Evolutionary conservation across 352 stramenopile genomes (phyloP).

Genomic region (Plasmopara viticola): DNA sequence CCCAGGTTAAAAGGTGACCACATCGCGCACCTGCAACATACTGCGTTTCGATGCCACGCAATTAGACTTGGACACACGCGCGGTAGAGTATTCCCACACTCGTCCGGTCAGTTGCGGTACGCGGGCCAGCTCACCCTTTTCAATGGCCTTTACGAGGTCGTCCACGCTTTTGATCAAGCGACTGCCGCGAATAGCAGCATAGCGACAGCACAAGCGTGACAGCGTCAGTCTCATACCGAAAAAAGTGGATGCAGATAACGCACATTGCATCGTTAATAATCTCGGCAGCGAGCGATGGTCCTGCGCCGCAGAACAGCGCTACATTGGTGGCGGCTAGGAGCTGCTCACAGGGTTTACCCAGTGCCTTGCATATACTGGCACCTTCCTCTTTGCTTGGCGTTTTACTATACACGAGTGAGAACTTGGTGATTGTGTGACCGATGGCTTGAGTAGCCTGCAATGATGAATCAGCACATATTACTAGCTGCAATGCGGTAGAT

Average conservation of each 20-base stretch:
- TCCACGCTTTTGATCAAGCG: slow-evolving; percentile 71
- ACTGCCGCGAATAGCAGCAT: slow-evolving; percentile 18
- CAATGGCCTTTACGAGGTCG: slow-evolving; percentile 42
- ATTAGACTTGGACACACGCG: slow-evolving; percentile 78
- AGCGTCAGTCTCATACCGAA: background rate
- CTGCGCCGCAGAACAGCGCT: slow-evolving; percentile 69
- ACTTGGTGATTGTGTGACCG: slow-evolving; percentile 80
- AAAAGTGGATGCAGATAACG: slow-evolving; percentile 5
- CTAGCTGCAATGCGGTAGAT: slow-evolving; percentile 1
- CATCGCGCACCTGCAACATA: slow-evolving; percentile 66
- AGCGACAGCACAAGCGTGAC: background rate
- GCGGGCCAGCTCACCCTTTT: slow-evolving; percentile 37
- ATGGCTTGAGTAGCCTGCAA: slow-evolving; percentile 58
- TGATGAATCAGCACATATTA: slow-evolving; percentile 4
- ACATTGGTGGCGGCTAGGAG: slow-evolving; percentile 69
- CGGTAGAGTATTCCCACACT: slow-evolving; percentile 76
- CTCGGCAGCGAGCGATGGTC: slow-evolving; percentile 66
- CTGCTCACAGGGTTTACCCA: slow-evolving; percentile 75
- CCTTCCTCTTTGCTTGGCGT: slow-evolving; percentile 59
- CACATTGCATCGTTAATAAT: slow-evolving; percentile 68
- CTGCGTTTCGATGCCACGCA: slow-evolving; percentile 79
- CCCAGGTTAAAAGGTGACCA: background rate
- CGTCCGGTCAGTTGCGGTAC: slow-evolving; percentile 72
- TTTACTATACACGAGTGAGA: slow-evolving; percentile 82
- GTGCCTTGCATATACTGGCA: slow-evolving; percentile 68